Evolutionary conservation across 148 eudicot species (phyloP).

Genomic region (Vaccinium vitisidaea): DNA sequence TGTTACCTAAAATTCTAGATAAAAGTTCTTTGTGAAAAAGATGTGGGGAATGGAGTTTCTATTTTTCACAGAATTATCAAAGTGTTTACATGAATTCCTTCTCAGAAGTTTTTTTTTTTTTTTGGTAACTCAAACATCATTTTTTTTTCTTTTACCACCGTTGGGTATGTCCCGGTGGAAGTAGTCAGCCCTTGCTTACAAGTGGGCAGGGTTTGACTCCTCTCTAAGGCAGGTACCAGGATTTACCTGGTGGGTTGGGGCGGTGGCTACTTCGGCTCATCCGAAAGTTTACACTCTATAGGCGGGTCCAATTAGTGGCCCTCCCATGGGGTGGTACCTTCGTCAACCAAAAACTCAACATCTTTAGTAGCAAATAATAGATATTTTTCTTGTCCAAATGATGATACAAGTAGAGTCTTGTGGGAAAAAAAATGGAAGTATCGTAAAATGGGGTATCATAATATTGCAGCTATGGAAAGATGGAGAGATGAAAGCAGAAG

Average conservation of each 20-base stretch:
- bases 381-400: neutral
- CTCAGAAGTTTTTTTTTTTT: neutral
- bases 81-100: neutral
- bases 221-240: too few relatives aligned
- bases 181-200: too few relatives aligned
- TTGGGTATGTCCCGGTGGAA: too few relatives aligned
- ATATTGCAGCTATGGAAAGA: constrained; percentile 79
- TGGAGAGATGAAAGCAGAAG: constrained; percentile 95
- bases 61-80: neutral
- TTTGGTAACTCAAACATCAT: neutral
- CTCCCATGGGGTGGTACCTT: too few relatives aligned
- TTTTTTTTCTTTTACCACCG: too few relatives aligned
- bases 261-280: too few relatives aligned
- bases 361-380: too few relatives aligned
- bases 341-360: too few relatives aligned
- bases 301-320: too few relatives aligned
- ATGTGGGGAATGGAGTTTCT: neutral
- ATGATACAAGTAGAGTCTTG: neutral
- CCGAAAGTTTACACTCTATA: too few relatives aligned
- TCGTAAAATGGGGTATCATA: neutral
- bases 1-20: neutral
- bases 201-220: too few relatives aligned
- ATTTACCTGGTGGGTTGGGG: too few relatives aligned
- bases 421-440: neutral
- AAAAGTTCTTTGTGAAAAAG: neutral